Conservation (phyloP, 371 early-diverging fungal species). For the Vittaforma corneae region DNA sequence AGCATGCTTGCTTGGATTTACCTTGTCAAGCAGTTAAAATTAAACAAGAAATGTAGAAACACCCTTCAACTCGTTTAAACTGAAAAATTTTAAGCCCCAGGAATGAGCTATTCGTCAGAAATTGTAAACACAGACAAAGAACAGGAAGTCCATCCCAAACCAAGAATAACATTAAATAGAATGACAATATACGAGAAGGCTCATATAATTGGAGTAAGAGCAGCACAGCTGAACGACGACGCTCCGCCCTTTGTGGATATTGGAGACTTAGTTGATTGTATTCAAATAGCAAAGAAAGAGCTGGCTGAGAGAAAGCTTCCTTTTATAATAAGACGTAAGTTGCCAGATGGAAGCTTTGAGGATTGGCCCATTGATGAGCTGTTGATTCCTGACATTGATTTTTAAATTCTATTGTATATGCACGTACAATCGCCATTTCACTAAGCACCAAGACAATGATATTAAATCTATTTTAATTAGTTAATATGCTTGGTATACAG, state of each 20-base stretch:
- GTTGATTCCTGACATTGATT: conserved; percentile 60
- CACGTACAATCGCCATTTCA: conserved; percentile 26
- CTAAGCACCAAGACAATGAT: conserved; percentile 24
- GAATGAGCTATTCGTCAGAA: no score
- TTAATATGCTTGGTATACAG: no score
- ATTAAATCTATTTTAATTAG: no score
- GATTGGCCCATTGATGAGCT: conserved; percentile 90
- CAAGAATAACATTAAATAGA: conserved; percentile 78
- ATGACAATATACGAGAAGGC: conserved; percentile 99
- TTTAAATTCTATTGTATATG: conserved; percentile 19
- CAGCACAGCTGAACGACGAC: conserved; percentile 68
- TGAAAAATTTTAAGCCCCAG: no score
- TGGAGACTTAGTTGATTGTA: conserved; percentile 84
- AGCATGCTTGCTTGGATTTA: no score
- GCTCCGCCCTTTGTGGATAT: conserved; percentile 93
- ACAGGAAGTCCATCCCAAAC: no score
- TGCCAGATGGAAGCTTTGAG: conserved; percentile 90
- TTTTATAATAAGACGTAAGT: conserved; percentile 77
- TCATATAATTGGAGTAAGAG: conserved; percentile 75
- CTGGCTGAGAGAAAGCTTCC: conserved; percentile 83
- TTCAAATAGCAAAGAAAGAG: conserved; percentile 93
- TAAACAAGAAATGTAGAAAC: no score
- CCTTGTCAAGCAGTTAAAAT: no score
- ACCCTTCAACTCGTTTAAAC: no score
- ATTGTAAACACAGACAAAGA: no score